Conservation (phyloP, 1,139 yeast species). For the Blastobotrys serpentis region DNA sequence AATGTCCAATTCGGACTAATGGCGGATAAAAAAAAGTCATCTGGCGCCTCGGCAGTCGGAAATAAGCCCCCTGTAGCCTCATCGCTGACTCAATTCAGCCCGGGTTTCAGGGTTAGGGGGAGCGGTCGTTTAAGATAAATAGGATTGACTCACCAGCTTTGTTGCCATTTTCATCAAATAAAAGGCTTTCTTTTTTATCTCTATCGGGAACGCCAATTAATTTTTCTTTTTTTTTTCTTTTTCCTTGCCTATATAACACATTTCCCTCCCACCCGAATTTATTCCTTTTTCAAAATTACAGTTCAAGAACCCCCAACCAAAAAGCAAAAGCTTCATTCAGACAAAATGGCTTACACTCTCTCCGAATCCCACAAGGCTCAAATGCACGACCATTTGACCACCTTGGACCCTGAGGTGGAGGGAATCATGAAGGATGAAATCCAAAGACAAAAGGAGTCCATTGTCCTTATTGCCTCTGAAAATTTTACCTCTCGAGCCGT, state of each 20-base stretch:
- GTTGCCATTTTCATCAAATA: neutral
- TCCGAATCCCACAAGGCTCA: slow-evolving; percentile 37
- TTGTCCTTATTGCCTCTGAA: slow-evolving; percentile 91
- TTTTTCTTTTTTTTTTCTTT: neutral
- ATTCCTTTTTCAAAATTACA: slow-evolving; percentile 6
- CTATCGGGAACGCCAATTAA: neutral
- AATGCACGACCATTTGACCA: slow-evolving; percentile 38
- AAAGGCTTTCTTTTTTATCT: neutral
- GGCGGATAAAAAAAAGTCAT: no score
- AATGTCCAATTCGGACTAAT: no score
- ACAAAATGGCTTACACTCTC: slow-evolving; percentile 30
- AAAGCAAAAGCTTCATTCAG: slow-evolving; percentile 5
- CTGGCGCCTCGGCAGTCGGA: no score
- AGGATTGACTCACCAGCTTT: neutral
- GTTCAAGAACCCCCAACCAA: neutral
- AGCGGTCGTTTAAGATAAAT: neutral
- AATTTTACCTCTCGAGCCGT: slow-evolving; percentile 94
- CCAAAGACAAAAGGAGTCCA: slow-evolving; percentile 81
- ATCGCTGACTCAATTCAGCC: no score
- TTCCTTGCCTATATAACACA: neutral
- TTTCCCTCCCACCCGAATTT: neutral
- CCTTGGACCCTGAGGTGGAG: slow-evolving; percentile 85
- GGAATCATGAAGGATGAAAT: slow-evolving; percentile 70
- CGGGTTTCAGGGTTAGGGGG: neutral
- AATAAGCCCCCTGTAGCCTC: neutral